Base-by-base conservation (phyloP, 257 asterid genomes). In the Eucommia ulmoides region DNA sequence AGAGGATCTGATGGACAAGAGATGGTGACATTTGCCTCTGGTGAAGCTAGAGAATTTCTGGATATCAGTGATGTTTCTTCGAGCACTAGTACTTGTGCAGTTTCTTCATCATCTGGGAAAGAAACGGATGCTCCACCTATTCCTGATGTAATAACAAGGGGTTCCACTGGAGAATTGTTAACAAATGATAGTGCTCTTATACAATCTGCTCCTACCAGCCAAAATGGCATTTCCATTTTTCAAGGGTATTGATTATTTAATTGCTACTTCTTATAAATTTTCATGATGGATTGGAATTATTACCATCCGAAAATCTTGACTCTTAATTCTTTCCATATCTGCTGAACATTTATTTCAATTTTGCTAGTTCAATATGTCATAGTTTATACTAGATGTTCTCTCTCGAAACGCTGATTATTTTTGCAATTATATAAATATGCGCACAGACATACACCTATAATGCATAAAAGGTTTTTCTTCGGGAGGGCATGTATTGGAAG, bases 21-120 rank as follows among this genome's bases (percentile, higher is more conserved):
- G 65, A 66, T 76, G 93, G 64, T 71, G 58, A 26, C 88, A 65
- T 72, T 85, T 69, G 68, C 70, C 51, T 74, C 95, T 51, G 85
- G 55, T 48, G 86, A 77, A 70, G 60, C 69, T 22, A 26, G 74
- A 53, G 63, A 68, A 35, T 51, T 57, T 24, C 41, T 55, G 16
- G 20, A 52, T 44, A 50, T 53, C 55, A 57, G 42, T 44, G 63
- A 59, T 56, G 61, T 33, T 38, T 64, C 81, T 69, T 61, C 77
- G 23, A 56, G 51, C 69, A 70, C 68, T 65, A 63, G 67, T 55
- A 53, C 60, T 51, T 52, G 75, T 17, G 54, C 81, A 51, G 54
- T 65, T 52, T 56, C 70, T 50, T 64, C 42, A 57, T 67, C 78
- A 55, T 50, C 66, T 58, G 55, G 38, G 58, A 50, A 63, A 51